phyloP scores from a whole-genome alignment of 2,329 filamentous ascomycete species.

The Pseudogymnoascus sp. region DNA sequence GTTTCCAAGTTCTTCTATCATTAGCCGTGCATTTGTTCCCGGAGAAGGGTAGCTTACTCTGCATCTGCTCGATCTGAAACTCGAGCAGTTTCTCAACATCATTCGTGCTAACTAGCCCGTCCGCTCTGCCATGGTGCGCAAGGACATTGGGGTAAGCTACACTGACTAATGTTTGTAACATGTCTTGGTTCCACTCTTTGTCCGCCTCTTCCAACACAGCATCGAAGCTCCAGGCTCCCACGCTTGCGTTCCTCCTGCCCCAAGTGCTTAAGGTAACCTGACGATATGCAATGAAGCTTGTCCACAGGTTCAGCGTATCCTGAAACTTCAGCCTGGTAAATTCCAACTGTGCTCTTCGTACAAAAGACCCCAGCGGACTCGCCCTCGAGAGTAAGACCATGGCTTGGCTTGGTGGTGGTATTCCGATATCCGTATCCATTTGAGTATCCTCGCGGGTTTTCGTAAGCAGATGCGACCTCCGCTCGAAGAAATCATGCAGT shows the following conservation, averaged over 20 bases:
- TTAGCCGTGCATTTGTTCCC: neutral
- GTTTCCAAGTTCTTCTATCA: slow-evolving; percentile 56
- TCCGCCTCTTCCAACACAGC: slow-evolving; percentile 44
- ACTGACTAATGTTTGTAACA: slow-evolving; percentile 32
- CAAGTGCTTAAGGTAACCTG: slow-evolving; percentile 60
- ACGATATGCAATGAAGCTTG: slow-evolving; percentile 70
- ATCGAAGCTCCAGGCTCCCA: slow-evolving; percentile 45
- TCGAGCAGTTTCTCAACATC: slow-evolving; percentile 76
- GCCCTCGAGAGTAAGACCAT: slow-evolving; percentile 58
- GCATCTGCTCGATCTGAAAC: slow-evolving; percentile 81
- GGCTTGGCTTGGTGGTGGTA: slow-evolving; percentile 38
- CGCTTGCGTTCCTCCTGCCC: slow-evolving; percentile 43
- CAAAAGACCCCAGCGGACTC: slow-evolving; percentile 74
- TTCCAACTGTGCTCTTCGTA: slow-evolving; percentile 69
- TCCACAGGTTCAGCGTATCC: slow-evolving; percentile 72
- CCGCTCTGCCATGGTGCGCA: slow-evolving; percentile 22
- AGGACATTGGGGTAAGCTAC: slow-evolving; percentile 22
- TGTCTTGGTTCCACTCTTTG: slow-evolving; percentile 42
- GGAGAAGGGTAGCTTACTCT: slow-evolving; percentile 46
- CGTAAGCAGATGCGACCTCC: slow-evolving; percentile 47
- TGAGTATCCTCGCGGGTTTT: slow-evolving; percentile 55
- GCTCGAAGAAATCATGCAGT: slow-evolving; percentile 67
- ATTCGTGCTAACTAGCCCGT: slow-evolving; percentile 56
- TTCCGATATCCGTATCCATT: slow-evolving; percentile 44
- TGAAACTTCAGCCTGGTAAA: slow-evolving; percentile 74